These are phyloP conservation scores for Lipomyces oligophaga DNA, from an alignment of 805 yeast genomes.

Conservation along the genomic window DNA sequence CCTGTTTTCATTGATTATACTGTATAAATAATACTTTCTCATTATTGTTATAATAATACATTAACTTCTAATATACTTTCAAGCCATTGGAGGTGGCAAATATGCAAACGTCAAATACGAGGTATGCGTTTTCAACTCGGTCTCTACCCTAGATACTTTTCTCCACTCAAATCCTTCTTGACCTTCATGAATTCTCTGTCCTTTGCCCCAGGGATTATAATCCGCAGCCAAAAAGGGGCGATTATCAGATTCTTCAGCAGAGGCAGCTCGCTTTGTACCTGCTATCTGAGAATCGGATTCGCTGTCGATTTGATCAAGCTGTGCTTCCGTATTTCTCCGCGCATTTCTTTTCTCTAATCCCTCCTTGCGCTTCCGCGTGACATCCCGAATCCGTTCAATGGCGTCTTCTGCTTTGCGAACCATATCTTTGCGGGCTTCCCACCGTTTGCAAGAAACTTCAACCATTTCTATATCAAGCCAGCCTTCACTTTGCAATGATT, in stretches of 20 bases:
- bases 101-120: conserved; percentile 89
- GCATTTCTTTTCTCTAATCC: conserved; percentile 36
- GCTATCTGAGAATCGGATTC: conserved; percentile 29
- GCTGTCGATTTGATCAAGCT: not conserved
- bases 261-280: conserved; percentile 17
- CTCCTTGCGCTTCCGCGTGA: conserved; percentile 64
- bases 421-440: conserved; percentile 91
- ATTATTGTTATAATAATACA: too few species aligned
- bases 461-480: conserved; percentile 91
- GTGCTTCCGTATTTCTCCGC: conserved; percentile 29
- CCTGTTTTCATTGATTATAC: too few species aligned
- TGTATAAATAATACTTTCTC: too few species aligned
- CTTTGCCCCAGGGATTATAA: conserved; percentile 75
- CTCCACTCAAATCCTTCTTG: conserved; percentile 76
- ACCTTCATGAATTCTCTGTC: conserved; percentile 80
- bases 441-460: conserved; percentile 76
- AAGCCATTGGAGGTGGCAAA: conserved; percentile 36
- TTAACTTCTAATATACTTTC: too few species aligned
- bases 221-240: conserved; percentile 23
- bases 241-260: conserved; percentile 3
- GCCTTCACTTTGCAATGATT: conserved; percentile 65
- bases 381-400: conserved; percentile 70
- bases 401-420: conserved; percentile 76
- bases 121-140: conserved; percentile 89
- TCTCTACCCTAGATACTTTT: conserved; percentile 76